Conservation (phyloP, 2,329 filamentous ascomycete genomes). For the Pseudocercospora crystallina region DNA sequence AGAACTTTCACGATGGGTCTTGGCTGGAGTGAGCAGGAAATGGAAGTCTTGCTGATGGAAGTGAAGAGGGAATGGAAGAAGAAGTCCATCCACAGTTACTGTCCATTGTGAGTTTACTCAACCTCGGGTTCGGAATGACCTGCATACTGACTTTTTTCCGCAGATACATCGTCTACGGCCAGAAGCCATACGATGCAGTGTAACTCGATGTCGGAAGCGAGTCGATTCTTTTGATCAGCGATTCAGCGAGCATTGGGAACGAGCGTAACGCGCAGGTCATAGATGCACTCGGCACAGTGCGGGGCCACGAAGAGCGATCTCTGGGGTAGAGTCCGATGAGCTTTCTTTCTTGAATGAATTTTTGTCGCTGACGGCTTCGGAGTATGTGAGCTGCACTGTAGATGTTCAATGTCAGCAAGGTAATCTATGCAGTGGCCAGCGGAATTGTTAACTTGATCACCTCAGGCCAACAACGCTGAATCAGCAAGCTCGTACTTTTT, state of each 20-base stretch:
- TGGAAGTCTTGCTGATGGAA: conserved; percentile 31
- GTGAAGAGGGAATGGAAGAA: conserved; percentile 29
- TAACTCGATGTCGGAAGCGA: background rate
- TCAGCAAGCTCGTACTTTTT: too few relatives aligned
- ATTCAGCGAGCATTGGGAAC: conserved; percentile 14
- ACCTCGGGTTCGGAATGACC: background rate
- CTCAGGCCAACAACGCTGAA: too few relatives aligned
- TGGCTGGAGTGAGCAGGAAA: conserved; percentile 30
- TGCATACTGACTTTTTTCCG: conserved; percentile 1
- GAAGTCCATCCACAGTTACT: conserved; percentile 29
- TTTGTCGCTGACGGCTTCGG: too few relatives aligned
- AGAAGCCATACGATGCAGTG: conserved; percentile 24
- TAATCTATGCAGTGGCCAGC: too few relatives aligned
- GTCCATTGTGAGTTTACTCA: conserved; percentile 24
- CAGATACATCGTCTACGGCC: conserved; percentile 31
- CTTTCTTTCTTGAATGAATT: too few relatives aligned
- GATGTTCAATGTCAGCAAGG: too few relatives aligned
- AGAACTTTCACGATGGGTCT: conserved; percentile 30
- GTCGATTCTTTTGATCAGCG: conserved; percentile 1
- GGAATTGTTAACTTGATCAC: too few relatives aligned
- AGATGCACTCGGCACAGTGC: too few relatives aligned
- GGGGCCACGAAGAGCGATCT: too few relatives aligned
- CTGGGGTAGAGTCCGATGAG: too few relatives aligned
- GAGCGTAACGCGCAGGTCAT: too few relatives aligned
- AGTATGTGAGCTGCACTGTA: too few relatives aligned